Conservation (phyloP, 805 yeast species). For the Barnettozyma populi region DNA sequence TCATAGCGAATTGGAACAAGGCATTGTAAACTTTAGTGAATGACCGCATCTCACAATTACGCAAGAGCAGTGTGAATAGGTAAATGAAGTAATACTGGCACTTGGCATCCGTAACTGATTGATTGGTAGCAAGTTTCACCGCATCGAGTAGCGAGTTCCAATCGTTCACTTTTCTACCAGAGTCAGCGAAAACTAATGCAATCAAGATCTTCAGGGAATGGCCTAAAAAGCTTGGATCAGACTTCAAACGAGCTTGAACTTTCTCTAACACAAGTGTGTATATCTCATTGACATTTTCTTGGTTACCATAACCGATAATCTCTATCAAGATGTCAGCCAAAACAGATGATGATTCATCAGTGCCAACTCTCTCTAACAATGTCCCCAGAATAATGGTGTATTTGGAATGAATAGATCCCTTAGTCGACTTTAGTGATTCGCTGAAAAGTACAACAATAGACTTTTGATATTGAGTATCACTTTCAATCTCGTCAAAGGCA, state of each 20-base stretch:
- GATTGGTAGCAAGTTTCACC: constrained; percentile 12
- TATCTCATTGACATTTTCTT: constrained; percentile 40
- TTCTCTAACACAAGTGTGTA: constrained; percentile 32
- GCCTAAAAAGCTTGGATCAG: constrained; percentile 10
- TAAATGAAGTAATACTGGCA: constrained; percentile 31
- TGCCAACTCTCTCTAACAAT: constrained; percentile 30
- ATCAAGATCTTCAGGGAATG: constrained; percentile 33
- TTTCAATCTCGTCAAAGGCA: constrained; percentile 34
- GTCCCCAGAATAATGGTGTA: constrained; percentile 44
- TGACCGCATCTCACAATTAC: constrained; percentile 47
- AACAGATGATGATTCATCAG: constrained; percentile 33
- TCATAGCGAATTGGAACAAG: constrained; percentile 36
- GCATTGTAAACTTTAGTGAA: constrained; percentile 42
- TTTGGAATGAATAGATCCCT: constrained; percentile 71
- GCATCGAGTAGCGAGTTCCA: constrained; percentile 38
- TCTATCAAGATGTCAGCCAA: constrained; percentile 54
- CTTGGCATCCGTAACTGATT: background rate
- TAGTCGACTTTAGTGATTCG: constrained; percentile 70
- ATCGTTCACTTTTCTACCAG: constrained; percentile 55
- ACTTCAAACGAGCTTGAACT: constrained; percentile 15
- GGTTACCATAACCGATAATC: constrained; percentile 47
- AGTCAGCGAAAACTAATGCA: constrained; percentile 57
- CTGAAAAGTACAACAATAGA: constrained; percentile 59
- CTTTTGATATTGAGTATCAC: constrained; percentile 44
- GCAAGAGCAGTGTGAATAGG: constrained; percentile 42